These are phyloP conservation scores for Thalassiosira livingstoniorum DNA, from an alignment of 352 stramenopile genomes.

Conservation along the genomic window DNA sequence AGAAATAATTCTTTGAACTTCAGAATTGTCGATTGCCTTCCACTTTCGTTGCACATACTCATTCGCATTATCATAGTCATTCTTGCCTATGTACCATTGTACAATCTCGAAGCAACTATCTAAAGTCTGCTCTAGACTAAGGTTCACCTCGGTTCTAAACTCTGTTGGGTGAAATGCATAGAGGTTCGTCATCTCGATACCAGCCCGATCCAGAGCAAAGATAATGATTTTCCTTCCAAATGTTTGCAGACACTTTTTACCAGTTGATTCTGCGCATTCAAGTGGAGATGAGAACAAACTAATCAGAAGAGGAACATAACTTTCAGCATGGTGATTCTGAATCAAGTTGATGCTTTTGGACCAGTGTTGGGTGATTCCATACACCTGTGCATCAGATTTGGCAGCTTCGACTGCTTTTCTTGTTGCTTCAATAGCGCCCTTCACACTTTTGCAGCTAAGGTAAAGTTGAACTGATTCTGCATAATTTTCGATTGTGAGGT, in stretches of 20 bases:
- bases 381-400: constrained; percentile 32
- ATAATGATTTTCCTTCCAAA: constrained; percentile 34
- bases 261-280: constrained; percentile 22
- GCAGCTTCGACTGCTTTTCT: constrained; percentile 29
- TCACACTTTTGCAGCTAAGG: constrained; percentile 31
- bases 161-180: constrained; percentile 38
- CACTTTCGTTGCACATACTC: constrained; percentile 31
- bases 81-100: constrained; percentile 42
- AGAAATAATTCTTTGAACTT: constrained; percentile 29
- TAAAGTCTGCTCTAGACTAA: constrained; percentile 23
- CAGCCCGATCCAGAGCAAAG: constrained; percentile 25
- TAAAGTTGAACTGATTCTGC: constrained; percentile 31
- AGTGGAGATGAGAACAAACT: constrained; percentile 31
- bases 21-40: constrained; percentile 31
- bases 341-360: constrained; percentile 23
- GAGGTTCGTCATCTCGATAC: constrained; percentile 30
- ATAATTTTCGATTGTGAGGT: constrained; percentile 29
- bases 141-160: constrained; percentile 42
- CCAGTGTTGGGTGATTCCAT: constrained; percentile 20
- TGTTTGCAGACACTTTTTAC: constrained; percentile 35
- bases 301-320: constrained; percentile 29
- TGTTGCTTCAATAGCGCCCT: constrained; percentile 32
- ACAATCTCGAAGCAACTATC: constrained; percentile 39
- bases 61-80: constrained; percentile 38
- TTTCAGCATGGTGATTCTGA: constrained; percentile 22